A percentile compares a stretch with the other conserved stretches of the same genome.
These are phyloP conservation scores for Acorus calamus DNA, from an alignment of 106 monocot species.

Conservation along the genomic window DNA sequence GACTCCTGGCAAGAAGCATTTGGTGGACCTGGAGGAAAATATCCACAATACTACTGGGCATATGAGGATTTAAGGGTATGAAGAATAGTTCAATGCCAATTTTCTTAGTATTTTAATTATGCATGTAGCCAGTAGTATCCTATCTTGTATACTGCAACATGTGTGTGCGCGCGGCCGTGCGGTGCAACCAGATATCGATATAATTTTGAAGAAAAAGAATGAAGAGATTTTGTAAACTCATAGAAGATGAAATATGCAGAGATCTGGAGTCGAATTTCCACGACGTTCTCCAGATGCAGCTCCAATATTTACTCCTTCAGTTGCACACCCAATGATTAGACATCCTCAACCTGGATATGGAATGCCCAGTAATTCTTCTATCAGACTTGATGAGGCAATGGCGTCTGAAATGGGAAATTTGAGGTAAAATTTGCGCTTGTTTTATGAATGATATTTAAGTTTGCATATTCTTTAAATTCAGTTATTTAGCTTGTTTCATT, in stretches of 20 bases:
- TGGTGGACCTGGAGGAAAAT: conserved; percentile 75
- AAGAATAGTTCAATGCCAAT: too few species aligned
- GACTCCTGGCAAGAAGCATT: conserved; percentile 96
- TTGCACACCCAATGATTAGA: conserved; percentile 17
- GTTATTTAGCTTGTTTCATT: conserved; percentile 7
- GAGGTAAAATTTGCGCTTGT: conserved; percentile 23
- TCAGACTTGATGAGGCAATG: conserved; percentile 82
- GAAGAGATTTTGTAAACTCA: not conserved
- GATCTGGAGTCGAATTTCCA: conserved; percentile 70
- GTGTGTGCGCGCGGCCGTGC: too few species aligned
- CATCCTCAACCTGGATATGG: conserved; percentile 15
- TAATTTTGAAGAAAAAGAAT: too few species aligned
- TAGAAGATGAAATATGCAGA: conserved; percentile 21
- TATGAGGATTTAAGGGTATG: conserved; percentile 69
- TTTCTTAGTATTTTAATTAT: too few species aligned
- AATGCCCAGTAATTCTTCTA: conserved; percentile 43
- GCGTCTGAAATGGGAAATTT: conserved; percentile 58
- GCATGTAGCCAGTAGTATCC: too few species aligned
- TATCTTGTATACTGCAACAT: too few species aligned
- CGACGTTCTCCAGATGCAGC: conserved; percentile 45
- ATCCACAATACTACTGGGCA: conserved; percentile 81
- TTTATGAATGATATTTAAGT: not conserved
- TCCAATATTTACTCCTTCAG: conserved; percentile 61
- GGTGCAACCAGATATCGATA: too few species aligned
- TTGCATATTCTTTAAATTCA: not conserved